Evolutionary conservation across 768 basidiomycete genomes (phyloP), one percentile per base, ranked within the genome.

Genomic region (Ramaria rubella): DNA sequence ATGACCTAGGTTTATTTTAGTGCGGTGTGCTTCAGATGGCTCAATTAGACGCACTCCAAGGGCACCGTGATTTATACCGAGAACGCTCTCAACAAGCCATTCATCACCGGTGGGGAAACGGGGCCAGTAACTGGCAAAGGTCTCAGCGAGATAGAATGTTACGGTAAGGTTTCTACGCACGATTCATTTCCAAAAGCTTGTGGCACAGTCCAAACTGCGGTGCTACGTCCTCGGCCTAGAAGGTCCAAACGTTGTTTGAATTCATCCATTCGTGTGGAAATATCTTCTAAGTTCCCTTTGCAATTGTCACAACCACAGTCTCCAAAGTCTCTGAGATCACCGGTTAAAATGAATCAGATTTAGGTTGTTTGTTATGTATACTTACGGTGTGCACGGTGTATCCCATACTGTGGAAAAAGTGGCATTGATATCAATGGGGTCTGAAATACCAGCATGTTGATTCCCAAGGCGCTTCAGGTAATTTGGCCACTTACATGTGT

Each of bases 271-370:
- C 87, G 74, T 0, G 73, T 74, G 11, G 81, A 78, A 52, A 90
- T 82, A 63, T 90, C 87, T 58, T 82, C 78, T 61, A 87, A 86
- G 23, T 59, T 71, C 2, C 86, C 86, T 54, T 78, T 69, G 67
- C 90, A 92, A 60, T 81, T 77, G 61, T 84, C 85, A 57, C 74
- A 89, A 61, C 90, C 90, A 62, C 87, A 90, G 63, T 81, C 81
- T 2, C 87, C 89, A 59, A 79, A 87, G 59, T 81, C 77, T 7
- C 55, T 56, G 31, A 7, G 24, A 21, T 30, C 21, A 23, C 17
- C 19, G 23, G 26, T 48, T 48, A 48, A 2, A 8, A 24, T 12
- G 9, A 44, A 26, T 36, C 4, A 9, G 5, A 56, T 19, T 46
- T 3, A n/a, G 27, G 5, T 27, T 43, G 19, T 5, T n/a, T 27